Evolutionary conservation across 768 basidiomycete species (phyloP), one percentile per base, ranked within the genome.

Genomic region (Rubroboletus pulcherrimus): DNA sequence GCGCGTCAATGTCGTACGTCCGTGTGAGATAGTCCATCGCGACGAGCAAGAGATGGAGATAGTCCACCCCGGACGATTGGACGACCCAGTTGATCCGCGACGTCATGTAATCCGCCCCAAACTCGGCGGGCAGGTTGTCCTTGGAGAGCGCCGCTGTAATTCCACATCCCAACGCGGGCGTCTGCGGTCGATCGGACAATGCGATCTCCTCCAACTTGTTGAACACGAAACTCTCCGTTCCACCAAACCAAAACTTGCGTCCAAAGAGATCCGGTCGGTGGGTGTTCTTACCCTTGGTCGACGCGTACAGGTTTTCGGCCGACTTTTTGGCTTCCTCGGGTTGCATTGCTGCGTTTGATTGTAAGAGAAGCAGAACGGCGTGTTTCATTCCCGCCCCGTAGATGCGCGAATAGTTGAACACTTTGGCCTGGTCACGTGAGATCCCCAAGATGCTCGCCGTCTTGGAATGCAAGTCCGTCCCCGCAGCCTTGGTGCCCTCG

Each of bases 1-100:
- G 83, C 2, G 95, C 95, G 11, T 88, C 66, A 65, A 98, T 97
- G 61, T 81, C 73, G 74, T 95, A 98, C 51, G 83, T 86, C 43
- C 73, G 70, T 53, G 87, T 85, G 37, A 99, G 82, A 68, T 96
- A 80, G 57, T 93, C 84, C 95, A 98, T 98, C 6, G 93, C 83
- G 45, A 95, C 92, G 65, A 99, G 93, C 56, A 98, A 82, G 38
- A 99, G 84, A 66, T 99, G 97, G 9, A 98, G 86, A 67, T 99
- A 98, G 71, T 98, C 97, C 41, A 98, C 96, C 4, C 96, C 97
- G 0, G 94, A 97, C 4, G 95, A 98, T 66, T 98, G 97, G 7
- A 98, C 97, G 47, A 95, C 97, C 97, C 97, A 98, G 67, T 99
- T 99, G 75, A 98, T 95, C 41, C 97, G 84, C 7, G 93, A 97